Percentiles rank a stretch among this genome's conserved stretches.
phyloP scores from a whole-genome alignment of 805 yeast genomes.

The Kodamaea hsintzibuensis region DNA sequence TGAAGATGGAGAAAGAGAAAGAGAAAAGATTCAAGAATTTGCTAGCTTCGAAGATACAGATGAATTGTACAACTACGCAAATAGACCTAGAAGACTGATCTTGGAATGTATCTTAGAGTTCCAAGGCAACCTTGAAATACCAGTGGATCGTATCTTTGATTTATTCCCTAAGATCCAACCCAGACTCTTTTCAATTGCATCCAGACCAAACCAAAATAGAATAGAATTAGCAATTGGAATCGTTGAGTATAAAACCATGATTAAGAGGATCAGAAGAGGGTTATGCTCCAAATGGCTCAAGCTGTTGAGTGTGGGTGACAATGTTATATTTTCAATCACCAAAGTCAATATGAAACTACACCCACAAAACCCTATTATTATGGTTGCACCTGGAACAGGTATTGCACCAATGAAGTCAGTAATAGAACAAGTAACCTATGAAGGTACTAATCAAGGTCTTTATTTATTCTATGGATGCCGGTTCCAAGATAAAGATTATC shows the following conservation, averaged over 20 bases:
- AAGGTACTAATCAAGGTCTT: conserved; percentile 30
- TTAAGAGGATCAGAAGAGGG: conserved; percentile 75
- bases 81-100: conserved; percentile 86
- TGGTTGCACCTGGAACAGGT: conserved; percentile 95
- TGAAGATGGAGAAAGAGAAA: conserved; percentile 69
- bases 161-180: conserved; percentile 79
- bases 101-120: conserved; percentile 85
- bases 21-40: conserved; percentile 75
- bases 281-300: conserved; percentile 79
- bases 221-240: conserved; percentile 79
- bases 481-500: conserved; percentile 59
- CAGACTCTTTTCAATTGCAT: conserved; percentile 82
- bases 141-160: conserved; percentile 74
- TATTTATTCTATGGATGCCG: conserved; percentile 78
- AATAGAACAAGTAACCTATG: conserved; percentile 41
- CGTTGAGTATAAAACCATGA: conserved; percentile 82
- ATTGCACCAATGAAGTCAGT: conserved; percentile 87
- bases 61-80: conserved; percentile 87
- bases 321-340: conserved; percentile 53
- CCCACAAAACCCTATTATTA: conserved; percentile 48
- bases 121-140: conserved; percentile 65
- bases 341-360: conserved; percentile 43
- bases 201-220: conserved; percentile 40
- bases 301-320: conserved; percentile 46
- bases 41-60: conserved; percentile 70